phyloP scores from a whole-genome alignment of 805 yeast genomes.

The Metschnikowia santaceciliae region DNA sequence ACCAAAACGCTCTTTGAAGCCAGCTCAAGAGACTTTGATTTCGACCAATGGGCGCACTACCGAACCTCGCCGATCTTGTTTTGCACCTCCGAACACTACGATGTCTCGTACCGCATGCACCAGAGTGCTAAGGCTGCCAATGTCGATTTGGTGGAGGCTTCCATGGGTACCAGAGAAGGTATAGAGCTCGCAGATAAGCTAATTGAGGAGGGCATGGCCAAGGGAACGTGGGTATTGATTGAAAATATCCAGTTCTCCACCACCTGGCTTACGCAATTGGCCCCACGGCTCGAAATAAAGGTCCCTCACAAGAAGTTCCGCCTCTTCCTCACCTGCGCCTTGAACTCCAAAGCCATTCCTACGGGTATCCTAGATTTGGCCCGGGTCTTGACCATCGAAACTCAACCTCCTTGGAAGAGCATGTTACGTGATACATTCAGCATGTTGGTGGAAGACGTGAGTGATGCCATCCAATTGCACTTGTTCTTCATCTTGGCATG shows the following conservation, averaged over 20 bases:
- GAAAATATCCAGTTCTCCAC: slow-evolving; percentile 79
- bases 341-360: slow-evolving; percentile 44
- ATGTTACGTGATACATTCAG: slow-evolving; percentile 40
- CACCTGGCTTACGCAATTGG: slow-evolving; percentile 56
- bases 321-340: slow-evolving; percentile 62
- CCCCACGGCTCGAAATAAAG: slow-evolving; percentile 38
- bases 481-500: slow-evolving; percentile 57
- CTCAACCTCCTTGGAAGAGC: slow-evolving; percentile 54
- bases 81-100: slow-evolving; percentile 59
- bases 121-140: slow-evolving; percentile 34
- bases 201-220: slow-evolving; percentile 41
- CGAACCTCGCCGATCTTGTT: slow-evolving; percentile 42
- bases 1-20: background rate
- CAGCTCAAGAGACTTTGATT: background rate
- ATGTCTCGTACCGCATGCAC: slow-evolving; percentile 56
- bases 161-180: slow-evolving; percentile 77
- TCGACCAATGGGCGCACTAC: slow-evolving; percentile 7
- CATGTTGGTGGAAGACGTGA: background rate
- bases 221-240: slow-evolving; percentile 67
- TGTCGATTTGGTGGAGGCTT: slow-evolving; percentile 39
- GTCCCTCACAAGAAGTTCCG: slow-evolving; percentile 36
- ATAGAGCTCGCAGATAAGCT: slow-evolving; percentile 51
- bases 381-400: slow-evolving; percentile 57
- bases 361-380: slow-evolving; percentile 52
- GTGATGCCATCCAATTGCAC: slow-evolving; percentile 19